Conservation (phyloP, 2,329 filamentous ascomycete genomes). For the Sarocladiaceae sp. region DNA sequence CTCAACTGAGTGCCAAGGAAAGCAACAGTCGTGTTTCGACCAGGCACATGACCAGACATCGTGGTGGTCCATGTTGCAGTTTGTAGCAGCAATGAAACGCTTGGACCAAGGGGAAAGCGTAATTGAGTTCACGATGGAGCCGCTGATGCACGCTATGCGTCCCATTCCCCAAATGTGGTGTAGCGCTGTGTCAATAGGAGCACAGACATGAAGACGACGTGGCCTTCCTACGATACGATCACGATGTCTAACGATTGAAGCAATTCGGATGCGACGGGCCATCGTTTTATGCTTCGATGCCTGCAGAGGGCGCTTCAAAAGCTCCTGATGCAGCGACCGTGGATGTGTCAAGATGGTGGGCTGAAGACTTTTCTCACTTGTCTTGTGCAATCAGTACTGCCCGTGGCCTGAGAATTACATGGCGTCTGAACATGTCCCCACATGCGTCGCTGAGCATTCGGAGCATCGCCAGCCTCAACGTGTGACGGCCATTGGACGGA, state of each 20-base stretch:
- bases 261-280: neutral
- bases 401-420: slow-evolving; percentile 4
- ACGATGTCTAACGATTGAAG: neutral
- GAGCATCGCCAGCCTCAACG: slow-evolving; percentile 2
- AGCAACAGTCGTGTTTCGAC: neutral
- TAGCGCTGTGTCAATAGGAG: slow-evolving; percentile 3
- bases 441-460: neutral
- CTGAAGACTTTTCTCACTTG: neutral
- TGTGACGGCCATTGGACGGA: neutral
- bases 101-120: neutral
- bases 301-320: slow-evolving; percentile 2
- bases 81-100: neutral
- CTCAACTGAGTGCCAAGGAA: too few relatives aligned
- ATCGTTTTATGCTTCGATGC: too few relatives aligned
- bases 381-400: neutral
- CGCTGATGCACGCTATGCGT: slow-evolving; percentile 2
- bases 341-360: neutral
- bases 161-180: neutral
- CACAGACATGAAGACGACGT: neutral
- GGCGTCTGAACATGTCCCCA: neutral
- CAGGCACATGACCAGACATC: slow-evolving; percentile 2
- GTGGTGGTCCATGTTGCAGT: too few relatives aligned
- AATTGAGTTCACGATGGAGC: slow-evolving; percentile 6
- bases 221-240: neutral
- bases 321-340: neutral